These are phyloP conservation scores for Coffea eugenioides DNA, from an alignment of 257 asterid genomes.

Conservation along the genomic window DNA sequence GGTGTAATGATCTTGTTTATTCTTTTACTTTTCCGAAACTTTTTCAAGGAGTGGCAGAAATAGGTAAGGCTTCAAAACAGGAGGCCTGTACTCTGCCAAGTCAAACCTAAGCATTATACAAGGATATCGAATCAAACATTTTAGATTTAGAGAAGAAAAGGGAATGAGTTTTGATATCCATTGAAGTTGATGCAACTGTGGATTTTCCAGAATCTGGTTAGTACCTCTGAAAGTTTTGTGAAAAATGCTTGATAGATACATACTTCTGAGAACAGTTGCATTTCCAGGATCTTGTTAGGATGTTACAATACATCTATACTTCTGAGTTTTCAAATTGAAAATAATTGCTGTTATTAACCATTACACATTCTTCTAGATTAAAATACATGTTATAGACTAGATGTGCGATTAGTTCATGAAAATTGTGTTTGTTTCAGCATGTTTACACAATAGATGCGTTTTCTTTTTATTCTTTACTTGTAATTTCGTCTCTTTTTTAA, in stretches of 20 bases:
- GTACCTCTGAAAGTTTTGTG: slow-evolving; percentile 22
- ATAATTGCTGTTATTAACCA: neutral
- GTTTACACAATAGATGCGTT: neutral
- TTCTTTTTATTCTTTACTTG: too few species aligned
- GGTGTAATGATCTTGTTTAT: neutral
- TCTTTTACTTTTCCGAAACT: neutral
- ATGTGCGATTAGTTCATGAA: neutral
- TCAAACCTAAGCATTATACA: slow-evolving; percentile 55
- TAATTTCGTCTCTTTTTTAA: neutral
- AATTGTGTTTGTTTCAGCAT: neutral
- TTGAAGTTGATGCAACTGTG: slow-evolving; percentile 25
- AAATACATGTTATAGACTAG: too few species aligned
- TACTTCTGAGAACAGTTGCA: neutral
- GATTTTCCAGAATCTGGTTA: slow-evolving; percentile 33
- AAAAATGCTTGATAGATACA: slow-evolving; percentile 4
- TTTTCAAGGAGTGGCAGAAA: slow-evolving; percentile 78
- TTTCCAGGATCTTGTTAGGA: too few species aligned
- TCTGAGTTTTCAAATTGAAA: neutral
- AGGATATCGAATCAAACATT: slow-evolving; percentile 39
- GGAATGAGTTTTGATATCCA: slow-evolving; percentile 21
- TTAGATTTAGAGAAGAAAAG: slow-evolving; percentile 39
- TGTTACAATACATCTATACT: neutral
- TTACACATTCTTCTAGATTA: neutral
- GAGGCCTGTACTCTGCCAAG: slow-evolving; percentile 70
- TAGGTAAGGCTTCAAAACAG: slow-evolving; percentile 65